Base-by-base conservation (phyloP, 1,139 yeast species). In the Hansenula lynferdii region DNA sequence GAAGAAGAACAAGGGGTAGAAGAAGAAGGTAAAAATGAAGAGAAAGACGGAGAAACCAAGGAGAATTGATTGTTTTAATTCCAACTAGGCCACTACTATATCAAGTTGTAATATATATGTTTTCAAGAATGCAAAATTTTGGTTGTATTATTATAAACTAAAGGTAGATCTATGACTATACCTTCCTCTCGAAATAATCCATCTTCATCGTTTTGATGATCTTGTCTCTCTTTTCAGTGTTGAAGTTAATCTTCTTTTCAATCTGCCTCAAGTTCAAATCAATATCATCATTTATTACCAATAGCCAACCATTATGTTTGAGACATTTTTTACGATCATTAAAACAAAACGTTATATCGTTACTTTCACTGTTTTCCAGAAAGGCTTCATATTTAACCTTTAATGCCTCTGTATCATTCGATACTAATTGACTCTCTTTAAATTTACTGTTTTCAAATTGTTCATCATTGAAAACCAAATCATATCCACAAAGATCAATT, bases 301-400 rank as follows among this genome's bases (percentile, higher is more conserved):
- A 64, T 57, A 68, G 70, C 95, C 95, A 85, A 0, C 83, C 80
- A 35, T 68, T 67, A 52, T 85, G 95, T 36, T 77, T 71, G 6
- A 59, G 57, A 56, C 95, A 85, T 50, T 80, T 81, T 37, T 79
- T 69, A 45, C 75, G 75, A 38, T 84, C 92, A n/a, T 64, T 60
- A 14, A 77, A 53, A 54, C 95, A 85, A 3, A 77, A 24, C 3
- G 31, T n/a, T 18, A 27, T 27, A 18, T 26, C 36, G 41, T 32
- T 41, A 8, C 43, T 45, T n/a, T 44, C 49, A 12, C n/a, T n/a
- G n/a, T 39, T 31, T 3, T 44, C 43, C n/a, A 41, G 36, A 35
- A 50, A 39, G 21, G 51, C 41, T 15, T 38, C 23, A 31, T 39
- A 38, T 35, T 36, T 22, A 10, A 19, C 8, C 26, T 30, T 43